These are phyloP conservation scores for Plantago elongata DNA, from an alignment of 257 asterid species.

Conservation along the genomic window DNA sequence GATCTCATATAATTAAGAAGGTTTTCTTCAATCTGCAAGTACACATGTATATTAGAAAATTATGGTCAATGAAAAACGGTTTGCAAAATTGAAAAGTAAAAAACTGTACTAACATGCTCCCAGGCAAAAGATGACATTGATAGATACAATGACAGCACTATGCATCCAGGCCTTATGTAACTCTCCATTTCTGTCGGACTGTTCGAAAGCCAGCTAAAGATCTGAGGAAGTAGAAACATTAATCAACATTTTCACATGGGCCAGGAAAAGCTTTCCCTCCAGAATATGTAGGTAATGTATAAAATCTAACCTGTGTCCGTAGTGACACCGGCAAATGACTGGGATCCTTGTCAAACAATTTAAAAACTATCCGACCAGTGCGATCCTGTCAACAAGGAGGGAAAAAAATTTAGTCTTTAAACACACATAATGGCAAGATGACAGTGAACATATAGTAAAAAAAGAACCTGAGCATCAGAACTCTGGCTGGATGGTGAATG, in stretches of 20 bases:
- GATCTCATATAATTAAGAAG: conserved; percentile 49
- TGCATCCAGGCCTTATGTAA: conserved; percentile 92
- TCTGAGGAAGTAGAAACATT: conserved; percentile 31
- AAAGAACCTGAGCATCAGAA: conserved; percentile 61
- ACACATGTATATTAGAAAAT: conserved; percentile 11
- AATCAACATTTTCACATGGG: conserved; percentile 12
- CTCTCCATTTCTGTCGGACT: conserved; percentile 96
- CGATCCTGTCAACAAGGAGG: conserved; percentile 53
- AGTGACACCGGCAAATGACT: conserved; percentile 79
- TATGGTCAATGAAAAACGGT: not conserved
- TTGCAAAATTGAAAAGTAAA: not conserved
- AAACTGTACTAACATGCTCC: conserved; percentile 63
- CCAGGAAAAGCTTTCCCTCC: conserved; percentile 1
- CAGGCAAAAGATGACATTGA: conserved; percentile 70
- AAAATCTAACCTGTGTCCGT: conserved; percentile 55
- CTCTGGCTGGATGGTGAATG: conserved; percentile 69
- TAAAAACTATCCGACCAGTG: conserved; percentile 75
- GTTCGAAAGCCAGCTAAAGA: conserved; percentile 75
- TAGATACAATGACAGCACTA: conserved; percentile 62
- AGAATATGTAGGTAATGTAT: conserved; percentile 6
- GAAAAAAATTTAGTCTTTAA: conserved; percentile 13
- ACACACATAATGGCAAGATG: conserved; percentile 8
- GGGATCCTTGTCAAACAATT: conserved; percentile 94
- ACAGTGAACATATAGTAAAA: not conserved
- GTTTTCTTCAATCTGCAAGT: conserved; percentile 63